Conservation (phyloP, 768 basidiomycete genomes). For the Phylloporus arenicola region DNA sequence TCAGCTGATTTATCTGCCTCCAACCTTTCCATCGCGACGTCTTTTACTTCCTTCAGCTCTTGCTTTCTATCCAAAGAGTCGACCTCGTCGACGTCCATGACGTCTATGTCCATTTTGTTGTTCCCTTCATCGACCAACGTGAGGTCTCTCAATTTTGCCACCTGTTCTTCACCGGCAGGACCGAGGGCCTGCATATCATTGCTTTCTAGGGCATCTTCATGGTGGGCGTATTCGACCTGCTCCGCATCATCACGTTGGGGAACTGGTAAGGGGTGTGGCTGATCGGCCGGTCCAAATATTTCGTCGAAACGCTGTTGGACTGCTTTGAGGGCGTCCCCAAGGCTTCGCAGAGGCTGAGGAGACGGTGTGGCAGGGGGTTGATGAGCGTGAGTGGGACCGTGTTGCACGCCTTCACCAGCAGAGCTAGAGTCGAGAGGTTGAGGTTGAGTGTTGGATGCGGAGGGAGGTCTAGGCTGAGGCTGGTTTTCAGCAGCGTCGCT, state of each 20-base stretch:
- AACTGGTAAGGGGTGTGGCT: conserved; percentile 25
- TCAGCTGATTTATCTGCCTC: conserved; percentile 26
- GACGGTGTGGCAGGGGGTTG: conserved; percentile 32
- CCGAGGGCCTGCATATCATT: conserved; percentile 87
- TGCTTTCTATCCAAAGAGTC: conserved; percentile 8
- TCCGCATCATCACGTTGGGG: conserved; percentile 37
- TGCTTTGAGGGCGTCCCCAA: conserved; percentile 80
- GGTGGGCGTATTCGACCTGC: conserved; percentile 66
- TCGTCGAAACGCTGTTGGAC: conserved; percentile 81
- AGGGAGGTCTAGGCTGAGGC: neutral
- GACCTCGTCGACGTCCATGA: conserved; percentile 48
- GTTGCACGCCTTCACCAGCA: conserved; percentile 40
- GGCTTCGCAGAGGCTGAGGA: conserved; percentile 63
- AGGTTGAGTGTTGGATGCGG: conserved; percentile 3
- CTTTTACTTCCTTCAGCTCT: conserved; percentile 24
- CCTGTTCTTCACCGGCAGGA: conserved; percentile 77
- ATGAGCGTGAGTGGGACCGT: conserved; percentile 39
- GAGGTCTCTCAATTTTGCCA: conserved; percentile 75
- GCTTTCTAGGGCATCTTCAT: conserved; percentile 56
- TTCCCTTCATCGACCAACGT: conserved; percentile 62
- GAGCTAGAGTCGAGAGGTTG: conserved; percentile 27
- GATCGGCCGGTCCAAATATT: conserved; percentile 51
- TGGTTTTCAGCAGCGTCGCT: conserved; percentile 9
- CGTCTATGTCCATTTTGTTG: conserved; percentile 33
- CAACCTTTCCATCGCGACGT: conserved; percentile 23